Base-by-base conservation (phyloP, 23 red algal genomes). In the Gracilaria gracilis region DNA sequence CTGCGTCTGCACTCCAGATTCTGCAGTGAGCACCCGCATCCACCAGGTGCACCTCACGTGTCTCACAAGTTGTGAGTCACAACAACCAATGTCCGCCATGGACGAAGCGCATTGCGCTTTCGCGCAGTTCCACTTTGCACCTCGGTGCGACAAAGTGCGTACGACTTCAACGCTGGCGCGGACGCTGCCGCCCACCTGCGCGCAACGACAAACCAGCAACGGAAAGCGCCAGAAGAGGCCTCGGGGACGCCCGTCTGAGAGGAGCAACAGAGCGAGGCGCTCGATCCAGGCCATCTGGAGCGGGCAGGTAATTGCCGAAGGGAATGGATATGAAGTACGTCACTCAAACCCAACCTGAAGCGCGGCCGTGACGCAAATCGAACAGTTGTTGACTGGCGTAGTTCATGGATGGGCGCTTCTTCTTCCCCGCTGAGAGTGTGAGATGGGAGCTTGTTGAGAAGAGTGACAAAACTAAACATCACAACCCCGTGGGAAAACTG, bases 341-440 rank as follows among this genome's bases (percentile, higher is more conserved):
- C 33, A 11, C 16, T 48, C 23, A 61, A 23, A 19, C 35, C 20
- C 54, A 17, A 28, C 38, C 0, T 17, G 25, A 40, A 2, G 21
- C 0, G n/a, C 17, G 7, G 42, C 50, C 9, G 27, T n/a, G 20
- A 40, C 57, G 33, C 27, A 6, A 20, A 17, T 14, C 4, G 27
- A 5, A 62, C 19, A 24, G 31, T 37, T 4, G 11, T 32, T 69
- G 64, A 69, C 64, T 13, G 0, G 14, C 64, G 1, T 44, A 85
- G 81, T 85, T 85, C 47, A 69, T 85, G 81, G 81, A 85, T 29
- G 81, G 81, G 61, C 81, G 81, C 6, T 85, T 85, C 46, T 85
- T 66, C 61, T 85, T 85, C 59, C 81, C 81, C 6, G 29, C 0
- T 17, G 15, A 29, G 7, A 65, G 81, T 31, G 81, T 85, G 58